A percentile compares a stretch with the other conserved stretches of the same genome.
Evolutionary conservation across 1,139 yeast species (phyloP).

Genomic region (Saccharomyces pastorianus): DNA sequence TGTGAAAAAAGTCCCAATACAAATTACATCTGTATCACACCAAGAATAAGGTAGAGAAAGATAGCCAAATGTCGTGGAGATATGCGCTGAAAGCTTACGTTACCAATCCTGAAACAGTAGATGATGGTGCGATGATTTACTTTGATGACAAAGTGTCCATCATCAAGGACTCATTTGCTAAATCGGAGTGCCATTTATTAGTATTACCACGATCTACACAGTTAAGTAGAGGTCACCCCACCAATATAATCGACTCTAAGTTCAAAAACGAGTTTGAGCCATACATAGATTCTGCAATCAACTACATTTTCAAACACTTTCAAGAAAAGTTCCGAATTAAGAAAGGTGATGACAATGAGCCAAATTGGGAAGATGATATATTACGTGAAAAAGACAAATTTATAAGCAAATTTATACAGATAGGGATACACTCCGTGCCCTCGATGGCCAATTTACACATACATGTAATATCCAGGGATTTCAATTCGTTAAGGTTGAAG

Average conservation of each 20-base stretch:
- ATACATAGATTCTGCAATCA: conserved; percentile 41
- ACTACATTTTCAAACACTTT: conserved; percentile 36
- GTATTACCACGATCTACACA: conserved; percentile 46
- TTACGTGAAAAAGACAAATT: conserved; percentile 22
- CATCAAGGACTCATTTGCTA: conserved; percentile 56
- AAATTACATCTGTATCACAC: too few species aligned
- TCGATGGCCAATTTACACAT: conserved; percentile 62
- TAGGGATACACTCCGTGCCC: conserved; percentile 67
- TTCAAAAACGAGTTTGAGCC: conserved; percentile 31
- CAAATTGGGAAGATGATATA: not conserved
- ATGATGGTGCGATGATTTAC: conserved; percentile 31
- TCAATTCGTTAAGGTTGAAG: conserved; percentile 47
- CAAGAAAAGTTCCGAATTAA: conserved; percentile 12
- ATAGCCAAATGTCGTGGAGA: conserved; percentile 26
- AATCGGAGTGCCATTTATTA: conserved; percentile 52
- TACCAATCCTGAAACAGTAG: conserved; percentile 31
- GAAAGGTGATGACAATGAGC: not conserved
- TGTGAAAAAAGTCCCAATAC: not conserved
- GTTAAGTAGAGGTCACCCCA: conserved; percentile 44
- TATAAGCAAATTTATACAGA: conserved; percentile 37
- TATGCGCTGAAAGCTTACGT: conserved; percentile 32
- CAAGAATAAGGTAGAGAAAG: too few species aligned
- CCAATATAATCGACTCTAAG: conserved; percentile 40
- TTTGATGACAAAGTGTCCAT: conserved; percentile 49
- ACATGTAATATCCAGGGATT: conserved; percentile 66